Evolutionary conservation across 1,284 basidiomycete genomes (phyloP), one percentile per base, ranked within the genome.

Genomic region (Trichosporon sp.): DNA sequence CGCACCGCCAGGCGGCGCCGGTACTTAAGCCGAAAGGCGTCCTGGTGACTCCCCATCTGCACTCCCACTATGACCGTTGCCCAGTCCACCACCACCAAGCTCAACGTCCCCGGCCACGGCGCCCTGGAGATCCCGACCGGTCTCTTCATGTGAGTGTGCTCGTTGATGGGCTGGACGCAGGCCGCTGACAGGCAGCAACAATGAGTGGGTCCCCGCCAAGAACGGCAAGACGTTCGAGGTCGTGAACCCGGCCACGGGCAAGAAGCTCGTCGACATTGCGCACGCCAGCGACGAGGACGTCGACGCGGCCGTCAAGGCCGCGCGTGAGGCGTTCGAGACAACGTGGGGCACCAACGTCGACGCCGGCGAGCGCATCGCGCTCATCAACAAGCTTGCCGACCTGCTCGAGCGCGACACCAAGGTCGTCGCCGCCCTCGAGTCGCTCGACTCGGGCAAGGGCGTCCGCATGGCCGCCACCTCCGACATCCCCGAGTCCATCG

Each of bases 341-440:
- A 90, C 90, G 32, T 97, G 95, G 94, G 95, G 94, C 18, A 90
- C 90, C 82, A 92, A 93, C 74, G 87, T 91, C 66, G 89, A 92
- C 13, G 92, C 91, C 38, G 87, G 89, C 67, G 89, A 94, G 83
- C 88, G 95, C 66, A 89, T 91, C 38, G 87, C 87, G 68, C 51
- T 95, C 64, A 84, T 96, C 58, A 88, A 91, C 84, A 92, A 90
- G 79, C 88, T 97, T 63, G 95, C 95, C 53, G 93, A 95, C 79
- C 86, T 95, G 72, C 92, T 98, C 73, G 95, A 98, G 83, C 87
- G 89, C 72, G 89, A 96, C 81, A 85, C 88, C 27, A 68, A 70
- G 31, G 47, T 87, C 71, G 87, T 93, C 23, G 91, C 89, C 8
- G 91, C 91, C 77, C 86, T 93, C 64, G 92, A 93, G 80, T 84